phyloP scores from a whole-genome alignment of 768 basidiomycete genomes.

The Polyporus arcularius region DNA sequence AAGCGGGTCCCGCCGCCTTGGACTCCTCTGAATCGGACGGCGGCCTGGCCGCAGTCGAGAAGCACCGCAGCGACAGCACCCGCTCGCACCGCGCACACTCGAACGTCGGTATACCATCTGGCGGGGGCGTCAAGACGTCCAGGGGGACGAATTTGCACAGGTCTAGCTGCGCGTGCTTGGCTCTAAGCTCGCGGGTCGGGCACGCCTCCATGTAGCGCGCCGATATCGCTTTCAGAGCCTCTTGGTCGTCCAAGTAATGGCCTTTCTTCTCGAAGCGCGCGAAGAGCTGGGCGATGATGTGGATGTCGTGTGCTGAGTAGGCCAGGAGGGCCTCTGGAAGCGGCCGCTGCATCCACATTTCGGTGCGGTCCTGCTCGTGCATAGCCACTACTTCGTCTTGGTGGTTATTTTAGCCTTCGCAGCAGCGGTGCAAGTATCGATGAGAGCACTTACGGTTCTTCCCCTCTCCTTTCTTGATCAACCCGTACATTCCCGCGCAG shows the following conservation, averaged over 20 bases:
- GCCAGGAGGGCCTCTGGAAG: background rate
- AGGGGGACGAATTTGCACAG: background rate
- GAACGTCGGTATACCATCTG: background rate
- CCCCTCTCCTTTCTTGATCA: background rate
- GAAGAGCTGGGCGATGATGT: background rate
- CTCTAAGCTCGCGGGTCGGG: background rate
- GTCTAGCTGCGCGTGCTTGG: background rate
- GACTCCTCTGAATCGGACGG: too few relatives aligned
- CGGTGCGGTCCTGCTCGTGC: background rate
- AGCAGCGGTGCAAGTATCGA: background rate
- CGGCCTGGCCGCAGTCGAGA: background rate
- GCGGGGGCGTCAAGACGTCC: background rate
- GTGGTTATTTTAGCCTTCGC: background rate
- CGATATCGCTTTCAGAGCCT: background rate
- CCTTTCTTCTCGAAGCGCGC: background rate
- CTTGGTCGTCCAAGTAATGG: background rate
- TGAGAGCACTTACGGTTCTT: background rate
- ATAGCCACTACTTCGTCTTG: background rate
- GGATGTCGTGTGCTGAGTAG: background rate
- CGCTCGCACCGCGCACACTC: background rate
- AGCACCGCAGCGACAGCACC: background rate
- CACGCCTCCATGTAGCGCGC: background rate
- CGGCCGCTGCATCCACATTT: background rate
- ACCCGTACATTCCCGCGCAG: constrained; percentile 20
- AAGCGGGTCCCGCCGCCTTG: too few relatives aligned